Evolutionary conservation across 495 filamentous ascomycete species (phyloP).

Genomic region (Pyrenula aspistea): DNA sequence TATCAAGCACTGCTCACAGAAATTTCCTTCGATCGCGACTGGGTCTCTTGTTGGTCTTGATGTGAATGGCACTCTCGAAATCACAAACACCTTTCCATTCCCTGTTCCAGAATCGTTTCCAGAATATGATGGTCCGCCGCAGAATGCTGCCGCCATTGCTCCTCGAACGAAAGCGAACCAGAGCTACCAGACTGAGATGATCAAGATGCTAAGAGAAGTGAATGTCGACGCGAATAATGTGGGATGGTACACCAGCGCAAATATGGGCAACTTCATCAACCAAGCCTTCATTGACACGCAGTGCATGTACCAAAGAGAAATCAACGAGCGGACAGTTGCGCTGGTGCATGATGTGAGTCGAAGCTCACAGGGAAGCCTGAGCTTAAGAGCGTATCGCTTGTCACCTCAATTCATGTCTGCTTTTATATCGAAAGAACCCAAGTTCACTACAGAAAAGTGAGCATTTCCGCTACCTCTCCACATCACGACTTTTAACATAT

Average conservation of each 20-base stretch:
- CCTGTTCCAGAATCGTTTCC: conserved; percentile 67
- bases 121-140: conserved; percentile 64
- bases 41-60: conserved; percentile 92
- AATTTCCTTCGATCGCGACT: conserved; percentile 81
- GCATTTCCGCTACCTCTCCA: conserved; percentile 10
- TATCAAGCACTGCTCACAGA: conserved; percentile 78
- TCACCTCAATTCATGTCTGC: conserved; percentile 82
- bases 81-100: conserved; percentile 94
- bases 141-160: conserved; percentile 72
- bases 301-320: conserved; percentile 86
- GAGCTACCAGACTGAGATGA: conserved; percentile 92
- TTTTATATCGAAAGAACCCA: conserved; percentile 67
- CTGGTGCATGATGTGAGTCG: conserved; percentile 91
- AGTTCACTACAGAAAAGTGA: conserved; percentile 92
- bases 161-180: conserved; percentile 84
- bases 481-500: conserved; percentile 9
- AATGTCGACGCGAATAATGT: conserved; percentile 98
- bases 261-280: conserved; percentile 97
- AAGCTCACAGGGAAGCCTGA: conserved; percentile 82
- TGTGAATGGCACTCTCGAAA: conserved; percentile 63
- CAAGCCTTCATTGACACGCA: conserved; percentile 95
- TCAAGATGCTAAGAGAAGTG: conserved; percentile 87
- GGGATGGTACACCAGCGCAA: conserved; percentile 97
- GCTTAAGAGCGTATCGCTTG: conserved; percentile 80
- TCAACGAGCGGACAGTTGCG: conserved; percentile 87